Evolutionary conservation across 1,139 yeast species (phyloP).

Genomic region (Taphrina wiesneri): DNA sequence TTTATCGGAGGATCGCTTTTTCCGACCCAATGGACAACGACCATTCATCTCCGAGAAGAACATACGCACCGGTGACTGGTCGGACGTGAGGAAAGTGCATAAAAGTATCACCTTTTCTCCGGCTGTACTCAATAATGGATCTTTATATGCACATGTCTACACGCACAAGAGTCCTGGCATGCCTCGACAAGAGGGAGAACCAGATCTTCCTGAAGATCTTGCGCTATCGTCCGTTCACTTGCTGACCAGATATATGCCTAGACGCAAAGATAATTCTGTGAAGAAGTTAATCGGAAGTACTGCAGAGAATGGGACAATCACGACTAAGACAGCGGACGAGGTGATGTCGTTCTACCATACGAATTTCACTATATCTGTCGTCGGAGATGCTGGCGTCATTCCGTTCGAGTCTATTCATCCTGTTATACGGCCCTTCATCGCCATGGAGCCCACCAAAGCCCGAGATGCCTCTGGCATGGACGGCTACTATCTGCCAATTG

Average conservation of each 20-base stretch:
- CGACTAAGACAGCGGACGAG: neutral
- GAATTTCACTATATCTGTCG: slow-evolving; percentile 44
- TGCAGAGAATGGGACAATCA: slow-evolving; percentile 31
- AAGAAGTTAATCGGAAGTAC: slow-evolving; percentile 39
- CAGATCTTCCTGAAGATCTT: slow-evolving; percentile 42
- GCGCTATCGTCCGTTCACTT: slow-evolving; percentile 38
- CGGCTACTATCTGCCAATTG: slow-evolving; percentile 44
- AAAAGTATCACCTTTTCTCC: neutral
- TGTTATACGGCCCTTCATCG: slow-evolving; percentile 40
- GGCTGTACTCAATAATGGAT: slow-evolving; percentile 42
- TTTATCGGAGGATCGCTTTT: slow-evolving; percentile 15
- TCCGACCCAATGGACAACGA: slow-evolving; percentile 4
- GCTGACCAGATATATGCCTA: slow-evolving; percentile 41
- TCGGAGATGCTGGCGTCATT: slow-evolving; percentile 37
- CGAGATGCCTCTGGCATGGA: slow-evolving; percentile 44
- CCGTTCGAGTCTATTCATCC: slow-evolving; percentile 40
- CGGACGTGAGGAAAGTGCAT: slow-evolving; percentile 8
- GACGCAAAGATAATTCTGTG: slow-evolving; percentile 46
- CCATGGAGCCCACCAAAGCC: slow-evolving; percentile 42
- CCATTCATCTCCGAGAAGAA: slow-evolving; percentile 11
- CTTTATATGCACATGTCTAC: slow-evolving; percentile 44
- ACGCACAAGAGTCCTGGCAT: slow-evolving; percentile 39
- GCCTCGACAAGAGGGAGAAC: slow-evolving; percentile 33
- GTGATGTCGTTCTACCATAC: slow-evolving; percentile 48
- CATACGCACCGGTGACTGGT: slow-evolving; percentile 24